Conservation (phyloP, 2,329 filamentous ascomycete species). For the Lasiodiplodia theobromae region DNA sequence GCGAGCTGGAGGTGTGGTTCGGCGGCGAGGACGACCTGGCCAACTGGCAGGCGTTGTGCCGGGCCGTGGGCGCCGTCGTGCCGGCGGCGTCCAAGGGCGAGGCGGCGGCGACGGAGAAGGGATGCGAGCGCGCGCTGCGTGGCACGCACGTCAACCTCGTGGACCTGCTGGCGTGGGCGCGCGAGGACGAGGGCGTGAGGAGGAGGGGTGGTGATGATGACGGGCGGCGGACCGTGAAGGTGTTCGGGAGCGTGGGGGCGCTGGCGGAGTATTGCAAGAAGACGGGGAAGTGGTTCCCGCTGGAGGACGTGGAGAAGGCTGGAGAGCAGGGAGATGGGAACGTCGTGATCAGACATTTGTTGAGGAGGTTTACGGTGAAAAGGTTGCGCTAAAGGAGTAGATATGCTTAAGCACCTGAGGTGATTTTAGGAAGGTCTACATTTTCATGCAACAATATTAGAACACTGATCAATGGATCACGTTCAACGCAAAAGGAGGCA, state of each 20-base stretch:
- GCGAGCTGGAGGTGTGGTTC: slow-evolving; percentile 33
- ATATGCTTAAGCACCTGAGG: not conserved
- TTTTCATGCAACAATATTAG: not conserved
- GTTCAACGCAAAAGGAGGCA: not conserved
- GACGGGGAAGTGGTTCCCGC: slow-evolving; percentile 31
- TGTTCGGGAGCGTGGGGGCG: slow-evolving; percentile 29
- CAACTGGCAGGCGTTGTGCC: slow-evolving; percentile 33
- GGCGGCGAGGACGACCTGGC: slow-evolving; percentile 32
- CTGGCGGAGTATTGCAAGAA: slow-evolving; percentile 29
- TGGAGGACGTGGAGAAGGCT: slow-evolving; percentile 18
- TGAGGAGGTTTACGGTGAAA: slow-evolving; percentile 29
- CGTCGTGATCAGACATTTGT: slow-evolving; percentile 33
- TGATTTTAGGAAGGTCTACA: not conserved
- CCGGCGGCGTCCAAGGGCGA: not conserved
- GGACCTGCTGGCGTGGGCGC: slow-evolving; percentile 33
- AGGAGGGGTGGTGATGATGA: not conserved
- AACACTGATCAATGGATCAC: not conserved
- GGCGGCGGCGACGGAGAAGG: not conserved
- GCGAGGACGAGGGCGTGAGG: slow-evolving; percentile 15
- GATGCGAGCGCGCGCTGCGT: not conserved
- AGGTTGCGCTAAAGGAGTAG: not conserved
- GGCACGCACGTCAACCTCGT: slow-evolving; percentile 34
- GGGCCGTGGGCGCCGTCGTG: slow-evolving; percentile 27
- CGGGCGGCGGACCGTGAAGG: slow-evolving; percentile 14
- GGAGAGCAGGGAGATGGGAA: slow-evolving; percentile 29